Base-by-base conservation (phyloP, 2,329 filamentous ascomycete genomes). In the Neonectria sp. region DNA sequence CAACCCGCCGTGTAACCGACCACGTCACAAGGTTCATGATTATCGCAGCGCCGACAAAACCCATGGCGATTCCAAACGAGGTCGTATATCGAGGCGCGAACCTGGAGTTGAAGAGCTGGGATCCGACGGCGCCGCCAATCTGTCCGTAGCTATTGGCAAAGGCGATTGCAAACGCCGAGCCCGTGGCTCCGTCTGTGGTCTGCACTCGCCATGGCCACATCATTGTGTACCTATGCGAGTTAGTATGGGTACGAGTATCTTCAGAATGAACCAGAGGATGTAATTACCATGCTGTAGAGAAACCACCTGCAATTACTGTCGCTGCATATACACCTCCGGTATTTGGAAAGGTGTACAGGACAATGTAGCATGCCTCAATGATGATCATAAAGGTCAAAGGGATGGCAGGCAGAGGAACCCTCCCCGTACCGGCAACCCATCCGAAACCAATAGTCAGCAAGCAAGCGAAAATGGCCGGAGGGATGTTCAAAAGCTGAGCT, bases 401-500 rank as follows among this genome's bases (percentile, higher is more conserved):
- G 56, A 83, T 83, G 0, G 84, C 48, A 0, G 85, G 85, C 5
- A 81, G 77, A 1, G 84, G 84, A 1, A 86, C 74, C 1, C 78
- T 75, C 3, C 79, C 82, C 40, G 81, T 82, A 67, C 85, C 82
- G 7, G 83, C 81, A 9, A 82, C 79, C 37, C 82, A 73, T 1
- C 84, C 84, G 1, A 81, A 82, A 1, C 79, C 68, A 5, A 76
- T 80, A 57, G 85, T 86, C 46, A 86, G 78, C 24, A 82, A 37
- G 45, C 85, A 76, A 2, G 80, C 79, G 11, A 82, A 74, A 15
- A 83, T 76, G 0, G 84, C 81, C 27, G 83, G 82, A 1, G 84
- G 84, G 15, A 87, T 79, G 67, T 86, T 87, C 52, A 87, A 82
- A 0, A 87, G 79, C 68, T 87, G 85, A 3, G 82, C 81, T 53